Evolutionary conservation across 2,329 filamentous ascomycete genomes (phyloP), one percentile per base, ranked within the genome.

Genomic region (Cadophora luteo-olivacea): DNA sequence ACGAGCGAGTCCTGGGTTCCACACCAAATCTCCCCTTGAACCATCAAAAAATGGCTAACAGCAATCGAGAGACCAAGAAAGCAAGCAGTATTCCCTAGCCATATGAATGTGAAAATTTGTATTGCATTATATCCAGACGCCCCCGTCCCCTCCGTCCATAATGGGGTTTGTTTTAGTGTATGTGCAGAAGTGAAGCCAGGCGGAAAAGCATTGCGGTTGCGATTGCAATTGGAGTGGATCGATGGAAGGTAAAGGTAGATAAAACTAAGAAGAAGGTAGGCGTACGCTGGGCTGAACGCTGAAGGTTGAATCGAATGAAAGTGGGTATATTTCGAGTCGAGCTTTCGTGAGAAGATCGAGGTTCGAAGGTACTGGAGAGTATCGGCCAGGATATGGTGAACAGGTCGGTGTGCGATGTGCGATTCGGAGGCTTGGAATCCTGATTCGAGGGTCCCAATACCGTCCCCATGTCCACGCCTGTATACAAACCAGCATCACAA

Each of bases 161-260:
- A 58, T 38, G 32, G 57, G 45, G 51, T 24, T 61, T 51, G 33
- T 65, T 49, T 41, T 36, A 64, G 63, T 62, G 29, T 70, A 68
- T 70, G 63, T 68, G 66, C 64, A 68, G 69, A 67, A 68, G 51
- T 48, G 64, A 63, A 70, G 55, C n/a, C 19, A 60, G n/a, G 33
- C 33, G 55, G n/a, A 16, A 24, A 38, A 60, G 55, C 6, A 41
- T 14, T 38, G 32, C 8, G 22, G 24, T 14, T 38, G 32, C 8
- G 22, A 24, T 24, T 48, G 51, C 6, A 14, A 36, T 38, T 29
- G 24, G 33, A 16, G 38, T 61, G 8, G 36, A 51, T 66, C 9
- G 54, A 58, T 3, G 52, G 32, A 49, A 12, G 22, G 52, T 57
- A 49, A 14, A 2, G 38, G 51, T 24, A 32, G 22, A 22, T 38